These are phyloP conservation scores for Malus sieversii DNA, from an alignment of 306 rosid species.

Conservation along the genomic window DNA sequence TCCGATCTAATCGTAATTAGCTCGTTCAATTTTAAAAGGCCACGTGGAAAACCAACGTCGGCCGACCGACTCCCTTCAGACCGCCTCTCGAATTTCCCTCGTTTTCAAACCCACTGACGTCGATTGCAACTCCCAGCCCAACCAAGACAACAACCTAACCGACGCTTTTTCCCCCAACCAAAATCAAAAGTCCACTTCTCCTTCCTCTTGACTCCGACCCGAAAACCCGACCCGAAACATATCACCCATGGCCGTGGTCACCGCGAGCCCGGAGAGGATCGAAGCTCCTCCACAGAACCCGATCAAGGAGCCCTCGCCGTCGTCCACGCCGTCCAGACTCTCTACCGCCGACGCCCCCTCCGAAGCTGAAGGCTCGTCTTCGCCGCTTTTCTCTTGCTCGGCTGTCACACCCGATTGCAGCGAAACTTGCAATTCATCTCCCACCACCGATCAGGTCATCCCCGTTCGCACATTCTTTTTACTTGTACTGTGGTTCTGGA, in stretches of 20 bases:
- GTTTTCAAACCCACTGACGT: neutral
- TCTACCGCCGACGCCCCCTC: constrained; percentile 18
- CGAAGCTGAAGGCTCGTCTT: constrained; percentile 21
- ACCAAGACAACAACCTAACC: constrained; percentile 1
- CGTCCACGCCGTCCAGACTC: constrained; percentile 19
- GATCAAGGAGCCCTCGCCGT: constrained; percentile 22
- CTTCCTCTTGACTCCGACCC: neutral
- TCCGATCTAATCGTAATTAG: too few relatives aligned
- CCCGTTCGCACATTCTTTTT: constrained; percentile 31
- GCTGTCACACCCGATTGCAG: constrained; percentile 35
- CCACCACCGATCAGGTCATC: constrained; percentile 27
- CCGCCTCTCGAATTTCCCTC: neutral
- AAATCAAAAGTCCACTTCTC: neutral
- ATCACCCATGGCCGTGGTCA: constrained; percentile 27
- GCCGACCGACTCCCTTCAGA: neutral
- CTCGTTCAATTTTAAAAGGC: neutral
- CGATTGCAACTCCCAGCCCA: neutral
- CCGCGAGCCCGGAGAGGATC: constrained; percentile 15
- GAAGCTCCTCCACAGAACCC: constrained; percentile 32
- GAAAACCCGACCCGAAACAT: neutral
- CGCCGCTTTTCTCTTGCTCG: constrained; percentile 12
- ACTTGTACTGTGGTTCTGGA: neutral
- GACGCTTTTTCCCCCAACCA: neutral
- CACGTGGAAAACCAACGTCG: constrained; percentile 7
- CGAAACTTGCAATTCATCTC: constrained; percentile 36